A percentile compares a stretch with the other conserved stretches of the same genome.
Conservation (phyloP, 2,329 filamentous ascomycete species). For the Colletotrichum eremochloae region DNA sequence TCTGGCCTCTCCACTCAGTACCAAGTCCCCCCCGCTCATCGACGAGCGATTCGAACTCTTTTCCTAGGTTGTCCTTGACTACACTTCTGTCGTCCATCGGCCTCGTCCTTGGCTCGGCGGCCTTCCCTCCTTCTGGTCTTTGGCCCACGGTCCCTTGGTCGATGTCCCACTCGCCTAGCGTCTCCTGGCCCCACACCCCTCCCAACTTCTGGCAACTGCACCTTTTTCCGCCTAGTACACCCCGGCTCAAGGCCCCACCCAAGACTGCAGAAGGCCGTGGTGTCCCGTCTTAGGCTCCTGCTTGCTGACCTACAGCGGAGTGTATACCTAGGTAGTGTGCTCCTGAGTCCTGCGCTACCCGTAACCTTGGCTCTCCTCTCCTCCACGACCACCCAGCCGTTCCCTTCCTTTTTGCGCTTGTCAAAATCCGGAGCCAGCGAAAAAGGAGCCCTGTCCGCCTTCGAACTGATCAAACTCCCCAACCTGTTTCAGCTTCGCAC, state of each 20-base stretch:
- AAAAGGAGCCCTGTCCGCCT: constrained; percentile 47
- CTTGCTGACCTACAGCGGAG: constrained; percentile 4
- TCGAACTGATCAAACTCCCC: constrained; percentile 52
- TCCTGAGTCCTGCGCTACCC: constrained; percentile 19
- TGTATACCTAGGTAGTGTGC: constrained; percentile 9
- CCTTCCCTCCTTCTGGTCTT: constrained; percentile 13
- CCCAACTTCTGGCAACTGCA: constrained; percentile 20
- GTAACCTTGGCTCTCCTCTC: constrained; percentile 12
- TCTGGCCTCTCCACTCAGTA: constrained; percentile 13
- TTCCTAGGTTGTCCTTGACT: constrained; percentile 22
- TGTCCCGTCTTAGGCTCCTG: constrained; percentile 10
- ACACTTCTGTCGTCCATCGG: constrained; percentile 13
- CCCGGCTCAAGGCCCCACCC: constrained; percentile 23
- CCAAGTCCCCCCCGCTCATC: constrained; percentile 4
- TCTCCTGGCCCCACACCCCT: constrained; percentile 31
- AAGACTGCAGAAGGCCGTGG: constrained; percentile 11
- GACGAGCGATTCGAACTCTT: constrained; percentile 1
- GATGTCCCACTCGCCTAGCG: constrained; percentile 23
- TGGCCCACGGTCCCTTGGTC: constrained; percentile 24
- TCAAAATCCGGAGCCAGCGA: constrained; percentile 41
- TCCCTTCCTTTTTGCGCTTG: constrained; percentile 26
- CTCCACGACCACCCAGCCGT: constrained; percentile 13
- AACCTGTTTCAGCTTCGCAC: constrained; percentile 52
- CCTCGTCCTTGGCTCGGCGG: constrained; percentile 17
- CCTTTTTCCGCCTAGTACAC: constrained; percentile 26